These are phyloP conservation scores for Auricularia cornea DNA, from an alignment of 768 basidiomycete genomes.

Conservation along the genomic window DNA sequence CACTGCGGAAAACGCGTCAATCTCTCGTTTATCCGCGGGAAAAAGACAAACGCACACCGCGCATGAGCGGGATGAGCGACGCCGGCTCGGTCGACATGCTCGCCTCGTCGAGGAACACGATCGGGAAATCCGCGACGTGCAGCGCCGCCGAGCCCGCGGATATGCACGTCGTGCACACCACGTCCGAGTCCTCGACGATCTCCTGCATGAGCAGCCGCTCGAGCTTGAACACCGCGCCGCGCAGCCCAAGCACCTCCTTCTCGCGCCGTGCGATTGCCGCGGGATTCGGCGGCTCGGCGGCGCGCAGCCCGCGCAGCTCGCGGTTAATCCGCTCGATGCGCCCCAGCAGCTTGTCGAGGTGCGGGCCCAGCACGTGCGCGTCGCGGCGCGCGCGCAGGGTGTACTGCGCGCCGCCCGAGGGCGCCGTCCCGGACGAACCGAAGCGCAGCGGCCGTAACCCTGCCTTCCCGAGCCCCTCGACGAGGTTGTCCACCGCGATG, in stretches of 20 bases:
- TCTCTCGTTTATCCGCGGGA: too few relatives aligned
- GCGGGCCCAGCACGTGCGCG: constrained; percentile 45
- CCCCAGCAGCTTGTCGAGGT: constrained; percentile 34
- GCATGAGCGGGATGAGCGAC: constrained; percentile 86
- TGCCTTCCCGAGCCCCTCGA: constrained; percentile 55
- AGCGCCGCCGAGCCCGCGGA: constrained; percentile 60
- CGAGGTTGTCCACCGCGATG: constrained; percentile 84
- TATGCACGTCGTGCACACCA: constrained; percentile 87
- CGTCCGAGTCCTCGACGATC: constrained; percentile 58
- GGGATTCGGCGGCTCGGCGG: neutral
- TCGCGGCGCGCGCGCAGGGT: constrained; percentile 59
- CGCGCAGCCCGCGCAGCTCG: neutral
- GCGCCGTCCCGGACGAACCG: constrained; percentile 46
- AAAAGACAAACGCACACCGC: constrained; percentile 59
- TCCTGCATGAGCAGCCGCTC: constrained; percentile 58
- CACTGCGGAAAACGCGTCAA: constrained; percentile 38
- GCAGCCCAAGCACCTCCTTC: constrained; percentile 25
- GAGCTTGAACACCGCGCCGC: constrained; percentile 42
- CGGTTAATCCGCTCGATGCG: constrained; percentile 22
- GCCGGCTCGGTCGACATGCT: constrained; percentile 95
- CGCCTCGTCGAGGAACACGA: constrained; percentile 92
- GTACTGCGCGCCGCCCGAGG: constrained; percentile 45
- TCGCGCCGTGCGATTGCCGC: constrained; percentile 15
- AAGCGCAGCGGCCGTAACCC: constrained; percentile 71
- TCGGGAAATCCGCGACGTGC: constrained; percentile 75